phyloP scores from a whole-genome alignment of 345 rosid species.

The Eutrema japonicum region DNA sequence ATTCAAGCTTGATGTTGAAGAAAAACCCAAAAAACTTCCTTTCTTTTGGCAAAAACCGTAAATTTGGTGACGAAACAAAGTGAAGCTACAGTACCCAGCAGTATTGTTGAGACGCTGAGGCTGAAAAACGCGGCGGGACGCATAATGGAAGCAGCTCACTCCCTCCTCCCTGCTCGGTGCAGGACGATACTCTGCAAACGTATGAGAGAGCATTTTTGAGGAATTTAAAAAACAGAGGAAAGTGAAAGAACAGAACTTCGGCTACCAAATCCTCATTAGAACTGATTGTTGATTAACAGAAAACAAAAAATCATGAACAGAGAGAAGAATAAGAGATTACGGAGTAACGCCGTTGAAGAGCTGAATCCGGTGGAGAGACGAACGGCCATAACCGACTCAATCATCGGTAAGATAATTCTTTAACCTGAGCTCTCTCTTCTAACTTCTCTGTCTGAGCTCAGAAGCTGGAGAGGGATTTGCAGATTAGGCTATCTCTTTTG shows the following conservation, averaged over 20 bases:
- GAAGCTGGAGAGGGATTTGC: slow-evolving; percentile 28
- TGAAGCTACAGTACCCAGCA: slow-evolving; percentile 52
- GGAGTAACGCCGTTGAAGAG: slow-evolving; percentile 53
- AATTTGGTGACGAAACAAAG: not conserved
- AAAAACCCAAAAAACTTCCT: not conserved
- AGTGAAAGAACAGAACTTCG: not conserved
- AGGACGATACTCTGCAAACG: slow-evolving; percentile 57
- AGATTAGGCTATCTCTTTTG: slow-evolving; percentile 42
- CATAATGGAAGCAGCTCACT: slow-evolving; percentile 46
- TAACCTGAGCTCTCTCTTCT: not conserved
- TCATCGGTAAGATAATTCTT: slow-evolving; percentile 46
- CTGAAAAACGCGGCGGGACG: slow-evolving; percentile 48
- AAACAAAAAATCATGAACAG: not conserved
- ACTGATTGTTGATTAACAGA: not conserved
- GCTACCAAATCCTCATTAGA: not conserved
- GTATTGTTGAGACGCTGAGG: slow-evolving; percentile 48
- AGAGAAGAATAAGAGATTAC: slow-evolving; percentile 45
- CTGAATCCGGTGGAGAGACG: slow-evolving; percentile 65
- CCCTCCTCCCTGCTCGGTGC: slow-evolving; percentile 53
- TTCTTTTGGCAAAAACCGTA: not conserved
- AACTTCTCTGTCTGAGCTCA: slow-evolving; percentile 22
- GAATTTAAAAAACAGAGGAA: not conserved
- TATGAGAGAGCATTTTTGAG: not conserved
- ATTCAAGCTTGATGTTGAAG: not conserved
- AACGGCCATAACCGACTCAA: slow-evolving; percentile 65